Conservation (phyloP, 257 asterid genomes). For the Parsonsia alboflavescens region DNA sequence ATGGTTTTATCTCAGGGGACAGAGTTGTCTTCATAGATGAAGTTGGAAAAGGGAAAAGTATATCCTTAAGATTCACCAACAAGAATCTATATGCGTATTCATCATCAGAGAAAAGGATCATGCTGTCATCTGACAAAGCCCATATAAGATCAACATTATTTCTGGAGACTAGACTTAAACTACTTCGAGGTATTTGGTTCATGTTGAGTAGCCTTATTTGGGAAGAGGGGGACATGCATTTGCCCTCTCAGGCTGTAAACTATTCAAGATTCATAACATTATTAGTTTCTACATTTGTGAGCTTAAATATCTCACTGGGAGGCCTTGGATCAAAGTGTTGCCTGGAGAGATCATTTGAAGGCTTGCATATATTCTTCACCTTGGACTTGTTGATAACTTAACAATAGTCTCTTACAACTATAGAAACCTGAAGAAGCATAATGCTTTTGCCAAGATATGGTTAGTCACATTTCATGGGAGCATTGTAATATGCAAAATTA, state of each 20-base stretch:
- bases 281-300: conserved; percentile 8
- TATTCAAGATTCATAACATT: neutral
- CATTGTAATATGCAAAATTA: neutral
- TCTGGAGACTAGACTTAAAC: conserved; percentile 7
- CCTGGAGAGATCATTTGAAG: conserved; percentile 12
- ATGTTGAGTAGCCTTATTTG: conserved; percentile 1
- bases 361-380: neutral
- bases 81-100: conserved; percentile 3
- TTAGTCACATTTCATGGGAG: neutral
- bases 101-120: neutral
- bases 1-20: conserved; percentile 13
- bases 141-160: conserved; percentile 6
- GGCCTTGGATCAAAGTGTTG: neutral
- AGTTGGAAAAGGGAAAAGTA: neutral
- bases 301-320: conserved; percentile 10
- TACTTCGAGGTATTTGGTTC: conserved; percentile 4
- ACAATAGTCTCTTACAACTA: conserved; percentile 1
- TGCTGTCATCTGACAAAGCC: neutral
- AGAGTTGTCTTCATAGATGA: conserved; percentile 12
- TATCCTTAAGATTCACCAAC: conserved; percentile 11
- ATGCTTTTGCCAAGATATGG: conserved; percentile 3
- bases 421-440: conserved; percentile 3
- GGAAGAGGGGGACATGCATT: conserved; percentile 16
- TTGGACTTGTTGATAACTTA: neutral
- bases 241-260: conserved; percentile 6